Percentiles rank a stretch among this genome's conserved stretches.
Conservation (phyloP, 768 basidiomycete genomes). For the Rubroboletus satanas region DNA sequence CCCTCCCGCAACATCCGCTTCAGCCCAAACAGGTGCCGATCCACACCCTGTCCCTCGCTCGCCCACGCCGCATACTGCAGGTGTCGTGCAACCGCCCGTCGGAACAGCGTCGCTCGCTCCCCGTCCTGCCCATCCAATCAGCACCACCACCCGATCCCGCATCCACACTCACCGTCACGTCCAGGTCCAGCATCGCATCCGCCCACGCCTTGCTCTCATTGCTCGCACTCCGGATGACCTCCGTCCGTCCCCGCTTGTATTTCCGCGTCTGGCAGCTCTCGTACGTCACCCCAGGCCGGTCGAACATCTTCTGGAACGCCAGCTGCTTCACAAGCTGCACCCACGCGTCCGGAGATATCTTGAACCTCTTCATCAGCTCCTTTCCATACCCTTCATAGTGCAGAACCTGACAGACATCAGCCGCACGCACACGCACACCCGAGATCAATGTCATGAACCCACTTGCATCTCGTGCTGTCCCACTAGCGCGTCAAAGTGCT, state of each 20-base stretch:
- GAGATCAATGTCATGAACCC: conserved; percentile 16
- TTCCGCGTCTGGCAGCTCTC: conserved; percentile 94
- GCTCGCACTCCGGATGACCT: conserved; percentile 87
- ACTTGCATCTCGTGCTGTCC: conserved; percentile 76
- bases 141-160: neutral
- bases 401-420: conserved; percentile 48
- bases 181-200: conserved; percentile 76
- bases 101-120: conserved; percentile 64
- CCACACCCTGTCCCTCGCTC: conserved; percentile 91
- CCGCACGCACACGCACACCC: neutral
- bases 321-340: conserved; percentile 94
- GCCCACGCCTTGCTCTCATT: conserved; percentile 82
- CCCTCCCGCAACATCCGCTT: conserved; percentile 74
- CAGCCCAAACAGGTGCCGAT: conserved; percentile 92
- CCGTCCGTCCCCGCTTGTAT: conserved; percentile 86
- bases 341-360: conserved; percentile 90
- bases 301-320: conserved; percentile 84
- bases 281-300: conserved; percentile 77
- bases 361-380: conserved; percentile 74
- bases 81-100: conserved; percentile 75
- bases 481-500: conserved; percentile 73
- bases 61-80: conserved; percentile 87
- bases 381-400: conserved; percentile 92
- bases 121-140: conserved; percentile 38
- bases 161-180: conserved; percentile 40